A percentile compares a stretch with the other conserved stretches of the same genome.
Conservation (phyloP, 2,329 filamentous ascomycete genomes). For the Fusarium nisikadoi region DNA sequence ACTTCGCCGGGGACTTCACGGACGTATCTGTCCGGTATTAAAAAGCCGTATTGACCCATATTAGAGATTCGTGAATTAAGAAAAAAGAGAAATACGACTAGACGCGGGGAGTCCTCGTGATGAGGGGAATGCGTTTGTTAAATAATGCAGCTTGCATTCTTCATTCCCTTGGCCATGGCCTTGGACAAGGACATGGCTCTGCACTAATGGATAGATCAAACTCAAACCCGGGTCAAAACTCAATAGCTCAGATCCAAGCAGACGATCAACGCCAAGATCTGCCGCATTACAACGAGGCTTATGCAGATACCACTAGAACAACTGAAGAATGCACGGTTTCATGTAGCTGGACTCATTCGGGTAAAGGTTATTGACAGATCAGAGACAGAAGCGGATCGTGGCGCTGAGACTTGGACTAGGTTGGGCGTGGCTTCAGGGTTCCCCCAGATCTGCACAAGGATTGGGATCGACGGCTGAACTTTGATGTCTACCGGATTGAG, state of each 20-base stretch:
- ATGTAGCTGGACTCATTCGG: accelerated
- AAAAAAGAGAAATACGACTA: neutral
- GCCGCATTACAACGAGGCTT: neutral
- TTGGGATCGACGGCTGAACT: neutral
- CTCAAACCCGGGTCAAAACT: neutral
- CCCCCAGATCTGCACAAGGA: neutral
- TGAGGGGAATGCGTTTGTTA: neutral
- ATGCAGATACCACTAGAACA: neutral
- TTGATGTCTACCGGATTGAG: neutral
- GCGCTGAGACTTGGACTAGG: neutral
- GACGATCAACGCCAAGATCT: neutral
- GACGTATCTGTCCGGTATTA: constrained; percentile 40
- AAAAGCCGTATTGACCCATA: constrained; percentile 38
- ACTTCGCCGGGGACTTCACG: constrained; percentile 29
- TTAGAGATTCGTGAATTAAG: neutral
- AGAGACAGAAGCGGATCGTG: constrained; percentile 6
- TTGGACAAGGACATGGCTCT: neutral
- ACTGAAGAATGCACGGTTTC: neutral
- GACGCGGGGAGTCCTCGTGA: too few species aligned
- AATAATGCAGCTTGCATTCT: neutral
- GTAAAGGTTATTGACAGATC: neutral
- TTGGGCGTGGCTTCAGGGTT: neutral
- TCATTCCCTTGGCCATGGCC: neutral
- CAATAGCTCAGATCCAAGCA: neutral
- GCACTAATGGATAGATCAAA: neutral